Conservation (phyloP, 768 basidiomycete species). For the Mycena amicta region DNA sequence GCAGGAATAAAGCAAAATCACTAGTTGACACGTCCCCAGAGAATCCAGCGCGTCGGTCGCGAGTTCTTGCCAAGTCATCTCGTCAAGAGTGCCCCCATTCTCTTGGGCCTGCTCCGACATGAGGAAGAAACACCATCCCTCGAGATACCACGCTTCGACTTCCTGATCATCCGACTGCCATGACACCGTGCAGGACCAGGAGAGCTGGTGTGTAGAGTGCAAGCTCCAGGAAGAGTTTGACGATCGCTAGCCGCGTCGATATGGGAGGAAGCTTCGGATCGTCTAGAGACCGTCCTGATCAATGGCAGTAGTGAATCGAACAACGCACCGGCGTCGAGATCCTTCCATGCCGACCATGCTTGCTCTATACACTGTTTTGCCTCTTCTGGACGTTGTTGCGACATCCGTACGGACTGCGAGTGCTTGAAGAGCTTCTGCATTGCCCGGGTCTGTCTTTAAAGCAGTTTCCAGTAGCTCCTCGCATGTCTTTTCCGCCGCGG, state of each 20-base stretch:
- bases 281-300: slow-evolving; percentile 47
- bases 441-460: slow-evolving; percentile 69
- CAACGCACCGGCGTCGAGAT: slow-evolving; percentile 55
- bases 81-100: slow-evolving; percentile 50
- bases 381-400: slow-evolving; percentile 82
- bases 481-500: slow-evolving; percentile 79
- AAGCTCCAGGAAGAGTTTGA: slow-evolving; percentile 84
- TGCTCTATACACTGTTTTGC: slow-evolving; percentile 70
- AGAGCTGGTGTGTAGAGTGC: slow-evolving; percentile 71
- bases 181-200: slow-evolving; percentile 74
- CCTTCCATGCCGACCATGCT: slow-evolving; percentile 71
- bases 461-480: slow-evolving; percentile 77
- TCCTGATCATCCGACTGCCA: slow-evolving; percentile 83
- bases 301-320: neutral
- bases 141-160: slow-evolving; percentile 91
- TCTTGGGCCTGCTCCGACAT: slow-evolving; percentile 75
- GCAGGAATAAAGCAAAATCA: slow-evolving; percentile 37
- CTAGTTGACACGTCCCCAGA: slow-evolving; percentile 80
- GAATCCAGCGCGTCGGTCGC: slow-evolving; percentile 79
- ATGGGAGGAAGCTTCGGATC: slow-evolving; percentile 72
- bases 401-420: slow-evolving; percentile 88
- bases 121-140: slow-evolving; percentile 92
- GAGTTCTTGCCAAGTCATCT: slow-evolving; percentile 74
- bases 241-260: slow-evolving; percentile 68
- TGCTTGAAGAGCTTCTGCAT: slow-evolving; percentile 77